Conservation (phyloP, 2,329 filamentous ascomycete species). For the Botryotinia calthae region DNA sequence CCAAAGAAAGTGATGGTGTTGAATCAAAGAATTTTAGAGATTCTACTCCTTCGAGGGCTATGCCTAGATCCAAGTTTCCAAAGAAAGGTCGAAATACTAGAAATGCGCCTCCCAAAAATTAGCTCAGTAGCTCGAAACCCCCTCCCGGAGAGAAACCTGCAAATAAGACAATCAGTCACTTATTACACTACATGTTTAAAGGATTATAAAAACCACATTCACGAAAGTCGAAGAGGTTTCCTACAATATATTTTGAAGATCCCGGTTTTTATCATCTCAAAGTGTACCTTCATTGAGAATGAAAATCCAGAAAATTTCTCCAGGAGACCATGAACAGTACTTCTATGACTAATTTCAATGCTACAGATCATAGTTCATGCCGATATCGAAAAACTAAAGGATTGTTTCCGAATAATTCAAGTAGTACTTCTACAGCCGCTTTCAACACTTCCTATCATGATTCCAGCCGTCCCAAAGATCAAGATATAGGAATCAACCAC, state of each 20-base stretch:
- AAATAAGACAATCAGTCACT: background rate
- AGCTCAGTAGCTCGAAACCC: background rate
- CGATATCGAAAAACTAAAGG: background rate
- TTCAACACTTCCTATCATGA: background rate
- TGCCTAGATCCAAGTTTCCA: too few species aligned
- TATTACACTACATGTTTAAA: background rate
- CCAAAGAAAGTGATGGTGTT: background rate
- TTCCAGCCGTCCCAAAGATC: background rate
- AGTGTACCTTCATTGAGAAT: background rate
- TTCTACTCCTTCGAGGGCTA: background rate
- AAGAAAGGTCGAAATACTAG: background rate
- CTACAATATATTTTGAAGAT: background rate
- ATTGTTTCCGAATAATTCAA: too few species aligned
- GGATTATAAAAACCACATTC: background rate
- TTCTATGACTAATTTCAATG: too few species aligned
- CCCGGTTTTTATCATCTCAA: background rate
- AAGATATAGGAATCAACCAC: background rate
- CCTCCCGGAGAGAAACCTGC: background rate
- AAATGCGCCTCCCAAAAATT: background rate
- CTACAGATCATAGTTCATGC: background rate
- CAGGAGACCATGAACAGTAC: too few species aligned
- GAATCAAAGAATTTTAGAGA: background rate
- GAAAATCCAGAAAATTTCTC: too few species aligned
- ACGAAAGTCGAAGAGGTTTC: background rate
- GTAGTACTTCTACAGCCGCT: background rate